A percentile compares a stretch with the other conserved stretches of the same genome.
phyloP scores from a whole-genome alignment of 208 protist species.

The Leptomonas pyrrhocoris region DNA sequence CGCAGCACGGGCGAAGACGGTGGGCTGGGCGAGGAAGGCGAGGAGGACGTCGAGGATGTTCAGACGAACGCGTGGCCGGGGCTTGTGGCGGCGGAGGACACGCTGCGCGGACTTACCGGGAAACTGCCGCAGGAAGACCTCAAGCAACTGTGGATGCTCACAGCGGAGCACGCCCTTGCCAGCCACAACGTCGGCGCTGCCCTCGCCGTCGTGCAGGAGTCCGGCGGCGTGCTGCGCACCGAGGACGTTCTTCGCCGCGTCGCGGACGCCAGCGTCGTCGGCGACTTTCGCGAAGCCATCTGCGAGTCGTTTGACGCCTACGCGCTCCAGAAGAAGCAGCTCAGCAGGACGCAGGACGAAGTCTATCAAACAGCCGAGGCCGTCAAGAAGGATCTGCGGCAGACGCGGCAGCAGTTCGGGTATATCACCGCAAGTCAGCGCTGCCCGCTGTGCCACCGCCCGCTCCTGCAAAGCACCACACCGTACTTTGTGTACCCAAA shows the following conservation, averaged over 20 bases:
- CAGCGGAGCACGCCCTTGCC: conserved; percentile 90
- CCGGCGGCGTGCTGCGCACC: conserved; percentile 85
- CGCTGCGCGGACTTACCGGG: conserved; percentile 71
- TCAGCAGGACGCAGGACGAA: conserved; percentile 90
- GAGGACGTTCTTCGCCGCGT: conserved; percentile 96
- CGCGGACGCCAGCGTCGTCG: conserved; percentile 90
- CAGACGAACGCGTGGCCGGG: conserved; percentile 42
- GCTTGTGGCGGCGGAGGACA: conserved; percentile 66
- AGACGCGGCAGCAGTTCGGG: conserved; percentile 80
- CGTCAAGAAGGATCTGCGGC: conserved; percentile 92
- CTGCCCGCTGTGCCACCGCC: conserved; percentile 85
- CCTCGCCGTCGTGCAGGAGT: conserved; percentile 71
- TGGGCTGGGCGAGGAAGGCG: too few species aligned
- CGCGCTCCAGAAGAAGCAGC: conserved; percentile 74
- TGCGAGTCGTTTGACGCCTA: conserved; percentile 92
- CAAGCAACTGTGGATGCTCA: conserved; percentile 94
- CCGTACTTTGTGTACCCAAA: conserved; percentile 83
- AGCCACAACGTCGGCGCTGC: conserved; percentile 77
- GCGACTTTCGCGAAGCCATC: conserved; percentile 95
- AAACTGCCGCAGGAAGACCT: conserved; percentile 61
- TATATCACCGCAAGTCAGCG: conserved; percentile 82
- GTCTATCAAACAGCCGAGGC: conserved; percentile 82
- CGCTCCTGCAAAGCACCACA: conserved; percentile 39
- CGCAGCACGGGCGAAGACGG: background rate
- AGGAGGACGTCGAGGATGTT: conserved; percentile 1